Evolutionary conservation across 257 asterid genomes (phyloP), one percentile per base, ranked within the genome.

Genomic region (Primulina tabacum): DNA sequence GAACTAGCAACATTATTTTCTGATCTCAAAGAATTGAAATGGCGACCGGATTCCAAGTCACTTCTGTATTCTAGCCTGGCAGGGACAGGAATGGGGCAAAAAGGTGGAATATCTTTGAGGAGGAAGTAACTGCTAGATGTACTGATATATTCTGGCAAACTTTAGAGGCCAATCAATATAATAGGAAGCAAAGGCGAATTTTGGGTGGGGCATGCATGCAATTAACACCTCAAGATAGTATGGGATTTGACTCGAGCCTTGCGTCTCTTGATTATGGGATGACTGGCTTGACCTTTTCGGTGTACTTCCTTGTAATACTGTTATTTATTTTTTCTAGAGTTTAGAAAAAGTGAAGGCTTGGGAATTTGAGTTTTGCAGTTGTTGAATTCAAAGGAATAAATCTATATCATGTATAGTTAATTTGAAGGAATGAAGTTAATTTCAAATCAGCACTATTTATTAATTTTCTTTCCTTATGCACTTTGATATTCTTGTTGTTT

Each of bases 51-150:
- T 81, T 86, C 97, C 57, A 81, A 71, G 79, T 86, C 96, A 20
- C 75, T 87, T 35, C 82, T 94, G 6, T 74, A 82, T 4, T 85
- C 87, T 59, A 74, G 96, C 74, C 96, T 93, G 64, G 78, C 77
- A 40, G 99, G 90, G 69, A 85, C 97, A n/a, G 92, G 96, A 64
- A 80, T 91, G n/a, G 87, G 99, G 52, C 97, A 82, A 76, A 90
- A 78, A 69, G 92, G 97, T 58, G 91, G 92, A 55, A 74, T 90
- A 73, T 87, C 95, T 65, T 78, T 94, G 77, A 78, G 89, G 76
- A 73, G 88, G 70, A 83, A 89, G 73, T 86, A 76, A 87, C 58
- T 10, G n/a, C 60, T 69, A 40, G 59, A 29, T 35, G 56, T 64
- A 9, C 65, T 53, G 62, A 69, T 55, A 34, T 32, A 62, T 57